phyloP scores from a whole-genome alignment of 2,329 filamentous ascomycete genomes.

The Epichloe sylvatica region DNA sequence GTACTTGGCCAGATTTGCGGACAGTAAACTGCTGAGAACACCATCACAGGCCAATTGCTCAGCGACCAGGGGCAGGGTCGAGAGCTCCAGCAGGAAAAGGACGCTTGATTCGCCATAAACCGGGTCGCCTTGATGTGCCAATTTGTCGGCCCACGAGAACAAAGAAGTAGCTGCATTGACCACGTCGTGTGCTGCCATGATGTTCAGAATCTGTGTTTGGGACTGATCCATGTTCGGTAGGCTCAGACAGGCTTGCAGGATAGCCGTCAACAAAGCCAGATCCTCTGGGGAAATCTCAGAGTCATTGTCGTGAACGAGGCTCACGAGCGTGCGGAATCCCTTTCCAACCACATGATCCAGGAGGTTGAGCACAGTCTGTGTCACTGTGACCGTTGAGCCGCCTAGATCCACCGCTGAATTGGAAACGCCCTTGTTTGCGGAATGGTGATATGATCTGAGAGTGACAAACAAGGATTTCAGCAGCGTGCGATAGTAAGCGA shows the following conservation, averaged over 20 bases:
- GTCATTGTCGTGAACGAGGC: conserved; percentile 65
- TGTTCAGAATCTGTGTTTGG: conserved; percentile 55
- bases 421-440: conserved; percentile 15
- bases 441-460: conserved; percentile 48
- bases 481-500: conserved; percentile 67
- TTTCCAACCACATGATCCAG: conserved; percentile 64
- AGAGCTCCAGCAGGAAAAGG: conserved; percentile 77
- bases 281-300: conserved; percentile 52
- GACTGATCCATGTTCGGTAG: conserved; percentile 63
- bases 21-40: conserved; percentile 63
- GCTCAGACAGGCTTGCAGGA: conserved; percentile 70
- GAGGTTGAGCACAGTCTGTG: conserved; percentile 60
- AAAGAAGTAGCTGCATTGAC: conserved; percentile 72
- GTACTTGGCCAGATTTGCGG: conserved; percentile 64
- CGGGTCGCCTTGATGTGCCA: conserved; percentile 66
- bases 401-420: conserved; percentile 21
- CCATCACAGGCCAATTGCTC: conserved; percentile 85
- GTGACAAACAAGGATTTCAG: conserved; percentile 76
- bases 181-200: conserved; percentile 56
- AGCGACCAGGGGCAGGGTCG: conserved; percentile 63
- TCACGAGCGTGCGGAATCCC: conserved; percentile 70
- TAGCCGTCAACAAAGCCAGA: conserved; percentile 72
- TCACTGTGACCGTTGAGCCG: conserved; percentile 29
- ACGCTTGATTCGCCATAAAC: conserved; percentile 88
- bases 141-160: conserved; percentile 84